phyloP scores from a whole-genome alignment of 2,329 filamentous ascomycete genomes.

The Diaporthe australafricana region DNA sequence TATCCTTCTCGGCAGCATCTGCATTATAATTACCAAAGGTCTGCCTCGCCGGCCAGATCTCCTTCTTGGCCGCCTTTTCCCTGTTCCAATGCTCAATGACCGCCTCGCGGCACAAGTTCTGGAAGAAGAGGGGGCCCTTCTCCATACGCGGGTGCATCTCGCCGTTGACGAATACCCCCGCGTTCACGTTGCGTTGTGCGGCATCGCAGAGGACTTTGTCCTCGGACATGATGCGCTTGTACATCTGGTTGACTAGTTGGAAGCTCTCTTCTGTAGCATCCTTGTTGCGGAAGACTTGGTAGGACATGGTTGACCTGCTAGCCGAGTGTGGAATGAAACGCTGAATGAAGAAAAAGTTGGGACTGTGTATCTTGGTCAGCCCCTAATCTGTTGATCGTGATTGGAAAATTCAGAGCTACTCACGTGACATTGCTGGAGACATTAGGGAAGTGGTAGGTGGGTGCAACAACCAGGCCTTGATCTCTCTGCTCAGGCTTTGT shows the following conservation, averaged over 20 bases:
- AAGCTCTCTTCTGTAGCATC: constrained; percentile 70
- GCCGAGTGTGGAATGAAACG: constrained; percentile 68
- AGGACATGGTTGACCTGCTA: constrained; percentile 65
- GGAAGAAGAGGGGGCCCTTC: constrained; percentile 66
- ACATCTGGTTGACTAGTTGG: constrained; percentile 66
- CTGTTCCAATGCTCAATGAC: constrained; percentile 45
- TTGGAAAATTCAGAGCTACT: constrained; percentile 42
- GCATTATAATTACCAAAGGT: constrained; percentile 35
- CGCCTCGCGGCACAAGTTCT: constrained; percentile 42
- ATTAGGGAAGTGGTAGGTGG: constrained; percentile 63
- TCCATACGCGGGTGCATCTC: constrained; percentile 72
- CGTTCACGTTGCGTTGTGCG: constrained; percentile 70
- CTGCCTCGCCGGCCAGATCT: constrained; percentile 49
- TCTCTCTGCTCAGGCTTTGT: constrained; percentile 60
- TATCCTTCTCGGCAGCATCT: constrained; percentile 19
- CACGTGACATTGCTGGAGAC: constrained; percentile 63
- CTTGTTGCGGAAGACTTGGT: constrained; percentile 73
- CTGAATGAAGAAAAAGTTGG: constrained; percentile 74
- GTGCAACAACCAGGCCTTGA: constrained; percentile 57
- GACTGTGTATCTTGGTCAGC: constrained; percentile 46
- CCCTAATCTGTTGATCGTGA: constrained; percentile 28
- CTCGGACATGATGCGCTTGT: constrained; percentile 73
- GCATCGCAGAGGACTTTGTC: constrained; percentile 72
- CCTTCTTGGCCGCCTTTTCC: constrained; percentile 39
- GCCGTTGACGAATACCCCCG: constrained; percentile 71